Conservation (phyloP, 306 rosid genomes). For the Fragaria ananassa region DNA sequence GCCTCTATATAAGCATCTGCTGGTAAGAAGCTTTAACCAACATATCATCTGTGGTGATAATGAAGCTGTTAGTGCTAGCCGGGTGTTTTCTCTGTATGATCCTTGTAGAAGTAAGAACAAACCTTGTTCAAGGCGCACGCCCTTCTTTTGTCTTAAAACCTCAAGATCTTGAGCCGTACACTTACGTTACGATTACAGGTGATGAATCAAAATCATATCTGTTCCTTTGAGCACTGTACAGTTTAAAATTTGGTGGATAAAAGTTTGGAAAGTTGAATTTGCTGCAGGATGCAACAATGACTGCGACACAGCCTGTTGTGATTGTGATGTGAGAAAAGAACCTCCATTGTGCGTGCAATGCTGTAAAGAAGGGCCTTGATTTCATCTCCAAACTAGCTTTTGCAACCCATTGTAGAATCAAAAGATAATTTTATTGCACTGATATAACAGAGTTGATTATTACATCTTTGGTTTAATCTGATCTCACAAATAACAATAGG, state of each 20-base stretch:
- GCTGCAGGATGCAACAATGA: slow-evolving; percentile 86
- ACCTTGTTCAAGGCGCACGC: slow-evolving; percentile 42
- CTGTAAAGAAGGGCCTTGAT: slow-evolving; percentile 59
- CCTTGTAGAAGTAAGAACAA: slow-evolving; percentile 20
- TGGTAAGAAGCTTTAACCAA: slow-evolving; percentile 22
- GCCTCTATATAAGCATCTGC: slow-evolving; percentile 16
- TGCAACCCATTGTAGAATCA: slow-evolving; percentile 12
- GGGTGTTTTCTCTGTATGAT: slow-evolving; percentile 35
- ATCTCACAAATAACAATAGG: slow-evolving; percentile 24
- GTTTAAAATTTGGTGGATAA: background rate
- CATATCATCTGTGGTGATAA: slow-evolving; percentile 5
- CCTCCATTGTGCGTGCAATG: slow-evolving; percentile 85
- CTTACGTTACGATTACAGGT: slow-evolving; percentile 67
- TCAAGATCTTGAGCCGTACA: slow-evolving; percentile 34
- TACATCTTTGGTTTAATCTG: slow-evolving; percentile 10
- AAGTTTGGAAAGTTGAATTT: background rate
- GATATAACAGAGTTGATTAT: slow-evolving; percentile 13
- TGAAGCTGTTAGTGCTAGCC: slow-evolving; percentile 41
- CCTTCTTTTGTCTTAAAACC: slow-evolving; percentile 25
- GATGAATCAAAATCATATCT: background rate
- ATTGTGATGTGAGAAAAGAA: slow-evolving; percentile 56
- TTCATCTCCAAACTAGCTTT: background rate
- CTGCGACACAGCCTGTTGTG: slow-evolving; percentile 74
- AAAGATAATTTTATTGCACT: slow-evolving; percentile 4
- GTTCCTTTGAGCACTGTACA: background rate